Evolutionary conservation across 1,284 basidiomycete species (phyloP).

Genomic region (Trichosporon coremiiforme): DNA sequence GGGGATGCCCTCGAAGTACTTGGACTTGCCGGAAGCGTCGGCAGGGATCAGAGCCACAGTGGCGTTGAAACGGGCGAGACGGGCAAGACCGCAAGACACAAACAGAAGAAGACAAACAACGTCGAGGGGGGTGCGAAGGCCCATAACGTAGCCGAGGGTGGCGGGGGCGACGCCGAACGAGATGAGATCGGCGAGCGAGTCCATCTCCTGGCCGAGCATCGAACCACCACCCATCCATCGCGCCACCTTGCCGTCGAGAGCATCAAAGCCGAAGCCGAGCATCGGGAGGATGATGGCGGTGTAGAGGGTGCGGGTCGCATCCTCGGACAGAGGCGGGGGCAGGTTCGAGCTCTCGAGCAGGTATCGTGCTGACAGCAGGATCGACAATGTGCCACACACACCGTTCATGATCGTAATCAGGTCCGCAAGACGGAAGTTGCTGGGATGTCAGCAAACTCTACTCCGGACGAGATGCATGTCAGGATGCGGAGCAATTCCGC

Average conservation of each 20-base stretch:
- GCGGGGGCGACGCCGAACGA: conserved; percentile 97
- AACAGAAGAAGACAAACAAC: conserved; percentile 83
- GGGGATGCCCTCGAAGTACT: conserved; percentile 96
- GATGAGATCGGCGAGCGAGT: conserved; percentile 93
- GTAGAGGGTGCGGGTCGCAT: conserved; percentile 63
- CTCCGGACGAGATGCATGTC: not conserved
- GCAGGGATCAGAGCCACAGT: conserved; percentile 94
- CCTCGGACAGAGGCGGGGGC: conserved; percentile 42
- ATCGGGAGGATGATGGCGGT: conserved; percentile 84
- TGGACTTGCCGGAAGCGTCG: conserved; percentile 79
- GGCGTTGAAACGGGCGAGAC: conserved; percentile 96
- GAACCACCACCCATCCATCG: conserved; percentile 93
- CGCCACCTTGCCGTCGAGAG: conserved; percentile 96
- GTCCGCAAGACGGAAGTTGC: conserved; percentile 97
- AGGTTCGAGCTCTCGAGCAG: conserved; percentile 80
- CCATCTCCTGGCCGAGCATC: conserved; percentile 97
- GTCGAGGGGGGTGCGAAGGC: conserved; percentile 86
- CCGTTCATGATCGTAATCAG: conserved; percentile 99
- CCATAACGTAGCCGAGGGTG: conserved; percentile 86
- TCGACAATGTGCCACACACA: conserved; percentile 92
- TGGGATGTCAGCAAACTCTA: conserved; percentile 49
- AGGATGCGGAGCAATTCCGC: not conserved
- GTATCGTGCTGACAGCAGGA: conserved; percentile 84
- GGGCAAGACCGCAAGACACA: conserved; percentile 93
- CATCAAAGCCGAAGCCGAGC: conserved; percentile 97